Evolutionary conservation across 768 basidiomycete genomes (phyloP), one percentile per base, ranked within the genome.

Genomic region (Lentinula detonsa): DNA sequence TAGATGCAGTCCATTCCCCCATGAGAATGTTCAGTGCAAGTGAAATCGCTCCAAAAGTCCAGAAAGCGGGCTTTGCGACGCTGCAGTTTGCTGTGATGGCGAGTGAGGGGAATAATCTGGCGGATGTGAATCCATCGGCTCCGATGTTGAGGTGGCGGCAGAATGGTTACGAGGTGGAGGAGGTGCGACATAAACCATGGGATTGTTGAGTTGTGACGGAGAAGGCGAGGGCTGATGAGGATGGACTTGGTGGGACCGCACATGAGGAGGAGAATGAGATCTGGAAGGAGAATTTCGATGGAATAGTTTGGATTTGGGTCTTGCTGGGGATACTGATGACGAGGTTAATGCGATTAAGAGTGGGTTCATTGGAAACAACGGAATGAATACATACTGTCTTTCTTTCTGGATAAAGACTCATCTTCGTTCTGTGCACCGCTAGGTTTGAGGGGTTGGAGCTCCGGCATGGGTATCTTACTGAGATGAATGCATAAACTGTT

Each of bases 381-480:
- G 11, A 28, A 35, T 16, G 21, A 51, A 11, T 34, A 60, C 53
- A 48, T 67, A 49, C 66, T 70, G 63, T 63, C 67, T n/a, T 65
- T 65, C 50, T 76, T 74, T 16, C 77, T 76, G 66, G 13, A 10
- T 9, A 10, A 45, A 74, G 76, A 72, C 73, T 76, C 65, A 74
- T 76, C 15, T 66, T 61, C 55, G 74, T 73, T 65, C 65, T 66
- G 67, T 43, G 64, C 59, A 23, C 21, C 11, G 35, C 65, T 67
- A 59, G 42, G 67, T 62, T 78, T 81, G 2, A 39, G 23, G 3
- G 89, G 88, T 66, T 82, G 81, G 15, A 94, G 80, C 69, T 94
- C 91, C 0, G 91, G 91, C 84, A 94, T 93, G 13, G 86, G 77
- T 52, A 94, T 91, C 77, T 93, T 93, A 78, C 90, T 91, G 16